Percentiles rank a stretch among this genome's conserved stretches.
Conservation (phyloP, 352 stramenopile species). For the Phytophthora meadii region DNA sequence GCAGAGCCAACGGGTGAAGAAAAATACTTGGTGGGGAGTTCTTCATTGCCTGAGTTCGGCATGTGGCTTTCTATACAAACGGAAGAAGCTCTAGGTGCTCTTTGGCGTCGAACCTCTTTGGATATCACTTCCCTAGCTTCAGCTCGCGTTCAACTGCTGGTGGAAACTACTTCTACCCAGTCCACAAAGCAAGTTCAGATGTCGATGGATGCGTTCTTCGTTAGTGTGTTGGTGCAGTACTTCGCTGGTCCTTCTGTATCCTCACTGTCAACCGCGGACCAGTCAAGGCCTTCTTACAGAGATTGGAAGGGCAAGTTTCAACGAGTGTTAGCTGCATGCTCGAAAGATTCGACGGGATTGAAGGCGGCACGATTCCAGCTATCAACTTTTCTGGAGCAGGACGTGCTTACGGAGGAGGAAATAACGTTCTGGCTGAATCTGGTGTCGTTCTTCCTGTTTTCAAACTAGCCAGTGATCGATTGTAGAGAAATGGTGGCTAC, state of each 20-base stretch:
- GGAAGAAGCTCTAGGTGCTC: constrained; percentile 46
- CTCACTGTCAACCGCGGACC: constrained; percentile 12
- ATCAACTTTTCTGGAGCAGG: constrained; percentile 38
- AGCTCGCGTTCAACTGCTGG: constrained; percentile 43
- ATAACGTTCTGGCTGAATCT: constrained; percentile 66
- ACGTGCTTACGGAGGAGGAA: constrained; percentile 41
- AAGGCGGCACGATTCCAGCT: constrained; percentile 37
- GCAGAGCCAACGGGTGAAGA: constrained; percentile 6
- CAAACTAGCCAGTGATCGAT: constrained; percentile 9
- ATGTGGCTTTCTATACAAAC: constrained; percentile 54
- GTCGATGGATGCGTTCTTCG: constrained; percentile 29
- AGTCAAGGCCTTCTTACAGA: constrained; percentile 21
- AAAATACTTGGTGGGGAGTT: constrained; percentile 16
- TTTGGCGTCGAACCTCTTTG: constrained; percentile 45
- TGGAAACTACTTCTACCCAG: constrained; percentile 1
- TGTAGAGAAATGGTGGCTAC: not conserved
- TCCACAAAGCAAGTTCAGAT: constrained; percentile 7
- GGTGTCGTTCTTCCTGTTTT: constrained; percentile 71
- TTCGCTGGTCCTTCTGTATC: constrained; percentile 36
- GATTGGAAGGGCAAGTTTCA: constrained; percentile 49
- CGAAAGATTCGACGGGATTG: constrained; percentile 2
- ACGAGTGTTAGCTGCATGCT: constrained; percentile 35
- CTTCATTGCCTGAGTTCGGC: constrained; percentile 35
- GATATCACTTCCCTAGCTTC: constrained; percentile 46
- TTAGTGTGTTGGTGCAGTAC: constrained; percentile 39